Evolutionary conservation across 2,329 filamentous ascomycete genomes (phyloP), one percentile per base, ranked within the genome.

Genomic region (Pseudodiploospora longispora): DNA sequence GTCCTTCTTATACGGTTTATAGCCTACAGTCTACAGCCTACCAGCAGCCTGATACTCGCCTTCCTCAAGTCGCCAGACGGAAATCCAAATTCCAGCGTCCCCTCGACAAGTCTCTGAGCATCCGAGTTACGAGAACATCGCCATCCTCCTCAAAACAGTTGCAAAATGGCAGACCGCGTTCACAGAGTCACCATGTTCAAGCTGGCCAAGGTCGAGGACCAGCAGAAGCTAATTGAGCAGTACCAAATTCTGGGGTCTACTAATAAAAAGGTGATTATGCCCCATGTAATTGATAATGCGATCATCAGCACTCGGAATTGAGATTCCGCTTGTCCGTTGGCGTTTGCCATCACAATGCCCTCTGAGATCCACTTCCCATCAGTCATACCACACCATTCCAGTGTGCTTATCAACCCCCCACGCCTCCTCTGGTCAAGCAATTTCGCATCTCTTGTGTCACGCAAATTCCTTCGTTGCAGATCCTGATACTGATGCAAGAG

Each of bases 121-220:
- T 19, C 19, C 19, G 19, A 19, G 19, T 19, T 19, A 19, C 19
- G 3, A 19, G 19, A 19, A 19, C 19, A 19, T 19, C 19, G 19
- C 19, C 19, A 19, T 3, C 19, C 19, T 19, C 19, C 19, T 19
- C 19, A 19, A 19, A 36, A 36, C n/a, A 36, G 6, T 6, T 36
- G 10, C 49, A 50, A 41, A 27, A 57, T 74, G 69, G 59, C 65
- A 12, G 58, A 59, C 50, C 65, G 62, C 39, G 60, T 76, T 47
- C 66, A 72, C 55, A 66, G 74, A 42, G 57, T 73, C 32, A 76
- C 74, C 50, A 66, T 76, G 65, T 76, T 76, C 68, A 76, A 76
- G 63, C 53, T 75, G 33, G 67, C 71, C 27, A 63, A 66, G 38
- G 54, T 59, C 46, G 70, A 64, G 37, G 63, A 69, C 50, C 69